phyloP scores from a whole-genome alignment of 108 stramenopile genomes.

The Fragilariopsis cylindrus region DNA sequence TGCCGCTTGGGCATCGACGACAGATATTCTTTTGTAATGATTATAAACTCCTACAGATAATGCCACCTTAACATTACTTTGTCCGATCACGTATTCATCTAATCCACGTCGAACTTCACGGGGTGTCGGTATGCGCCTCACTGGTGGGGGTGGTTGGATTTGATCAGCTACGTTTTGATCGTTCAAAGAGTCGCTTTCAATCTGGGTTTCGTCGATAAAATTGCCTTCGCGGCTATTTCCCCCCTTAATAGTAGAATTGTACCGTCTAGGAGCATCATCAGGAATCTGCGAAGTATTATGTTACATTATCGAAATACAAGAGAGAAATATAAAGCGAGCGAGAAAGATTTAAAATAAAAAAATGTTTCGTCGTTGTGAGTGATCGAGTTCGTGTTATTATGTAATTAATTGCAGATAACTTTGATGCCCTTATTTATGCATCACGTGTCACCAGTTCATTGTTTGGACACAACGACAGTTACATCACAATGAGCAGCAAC shows the following conservation, averaged over 20 bases:
- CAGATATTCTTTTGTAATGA: constrained; percentile 92
- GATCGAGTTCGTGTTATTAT: too few relatives aligned
- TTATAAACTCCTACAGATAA: constrained; percentile 95
- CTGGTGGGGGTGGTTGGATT: constrained; percentile 20
- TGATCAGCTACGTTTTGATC: not conserved
- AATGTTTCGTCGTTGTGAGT: too few relatives aligned
- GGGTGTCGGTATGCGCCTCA: constrained; percentile 69
- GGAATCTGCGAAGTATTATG: constrained; percentile 20
- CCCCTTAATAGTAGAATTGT: constrained; percentile 17
- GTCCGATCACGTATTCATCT: constrained; percentile 96
- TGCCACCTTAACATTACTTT: constrained; percentile 92
- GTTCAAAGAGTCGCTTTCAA: constrained; percentile 4
- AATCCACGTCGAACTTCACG: constrained; percentile 82
- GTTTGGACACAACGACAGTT: not conserved
- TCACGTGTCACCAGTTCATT: not conserved
- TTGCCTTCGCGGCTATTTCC: not conserved
- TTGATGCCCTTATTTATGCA: too few relatives aligned
- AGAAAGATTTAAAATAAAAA: too few relatives aligned
- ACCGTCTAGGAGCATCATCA: constrained; percentile 17
- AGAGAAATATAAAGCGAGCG: too few relatives aligned
- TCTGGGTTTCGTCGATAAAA: not conserved
- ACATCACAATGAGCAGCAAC: too few relatives aligned
- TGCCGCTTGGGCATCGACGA: constrained; percentile 66
- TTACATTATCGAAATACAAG: too few relatives aligned
- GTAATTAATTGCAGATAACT: too few relatives aligned